Evolutionary conservation across 2,329 filamentous ascomycete species (phyloP).

Genomic region (Colletotrichum brevisporum): DNA sequence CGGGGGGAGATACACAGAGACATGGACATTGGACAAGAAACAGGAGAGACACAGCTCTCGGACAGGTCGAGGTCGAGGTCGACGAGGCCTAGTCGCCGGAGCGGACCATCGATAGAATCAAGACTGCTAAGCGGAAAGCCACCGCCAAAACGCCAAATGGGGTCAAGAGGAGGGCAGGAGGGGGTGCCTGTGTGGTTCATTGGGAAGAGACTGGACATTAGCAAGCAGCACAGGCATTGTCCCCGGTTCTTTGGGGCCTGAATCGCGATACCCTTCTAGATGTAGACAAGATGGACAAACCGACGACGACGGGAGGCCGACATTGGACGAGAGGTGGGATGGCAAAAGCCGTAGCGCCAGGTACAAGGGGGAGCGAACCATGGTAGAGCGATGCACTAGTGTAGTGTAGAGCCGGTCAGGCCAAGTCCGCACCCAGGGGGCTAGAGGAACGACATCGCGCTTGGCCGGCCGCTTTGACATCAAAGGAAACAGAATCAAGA

Average conservation of each 20-base stretch:
- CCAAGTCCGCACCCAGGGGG: too few relatives aligned
- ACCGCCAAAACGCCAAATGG: slow-evolving; percentile 17
- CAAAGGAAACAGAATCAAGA: slow-evolving; percentile 20
- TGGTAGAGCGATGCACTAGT: too few relatives aligned
- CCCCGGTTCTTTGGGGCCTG: slow-evolving; percentile 13
- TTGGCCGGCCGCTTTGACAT: slow-evolving; percentile 35
- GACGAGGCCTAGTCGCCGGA: slow-evolving; percentile 11
- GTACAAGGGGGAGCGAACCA: slow-evolving; percentile 27
- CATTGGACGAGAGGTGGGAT: neutral
- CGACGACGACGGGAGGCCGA: neutral
- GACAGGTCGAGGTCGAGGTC: slow-evolving; percentile 12
- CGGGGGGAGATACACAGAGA: neutral
- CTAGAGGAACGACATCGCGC: slow-evolving; percentile 8
- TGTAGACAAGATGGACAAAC: slow-evolving; percentile 6
- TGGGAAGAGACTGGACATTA: neutral
- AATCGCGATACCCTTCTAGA: slow-evolving; percentile 13
- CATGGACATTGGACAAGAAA: neutral
- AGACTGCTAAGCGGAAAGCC: slow-evolving; percentile 29
- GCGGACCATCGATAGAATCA: slow-evolving; percentile 20
- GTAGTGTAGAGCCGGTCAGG: too few relatives aligned
- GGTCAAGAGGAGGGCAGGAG: neutral
- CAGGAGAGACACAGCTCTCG: slow-evolving; percentile 8
- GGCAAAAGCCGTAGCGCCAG: slow-evolving; percentile 23
- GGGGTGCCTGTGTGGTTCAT: neutral
- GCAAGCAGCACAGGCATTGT: slow-evolving; percentile 22